Conservation (phyloP, 805 yeast species). For the Metschnikowia noctiluminum region DNA sequence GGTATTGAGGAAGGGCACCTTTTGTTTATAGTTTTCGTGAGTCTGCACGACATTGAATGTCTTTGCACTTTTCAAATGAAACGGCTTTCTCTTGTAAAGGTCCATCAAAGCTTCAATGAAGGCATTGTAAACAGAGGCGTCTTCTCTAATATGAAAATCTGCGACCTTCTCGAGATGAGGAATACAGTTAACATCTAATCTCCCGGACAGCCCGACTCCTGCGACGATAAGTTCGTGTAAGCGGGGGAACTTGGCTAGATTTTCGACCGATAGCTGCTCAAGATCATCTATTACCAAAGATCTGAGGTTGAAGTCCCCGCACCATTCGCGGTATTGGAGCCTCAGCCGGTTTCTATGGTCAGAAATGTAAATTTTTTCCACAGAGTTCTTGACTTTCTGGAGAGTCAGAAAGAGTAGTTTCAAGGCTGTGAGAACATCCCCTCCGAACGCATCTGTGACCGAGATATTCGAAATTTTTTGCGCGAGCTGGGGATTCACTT, state of each 20-base stretch:
- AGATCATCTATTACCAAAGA: constrained; percentile 22
- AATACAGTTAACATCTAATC: constrained; percentile 1
- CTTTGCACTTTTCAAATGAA: constrained; percentile 13
- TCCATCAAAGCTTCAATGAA: constrained; percentile 6
- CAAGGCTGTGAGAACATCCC: constrained; percentile 1
- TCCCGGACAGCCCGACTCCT: not conserved
- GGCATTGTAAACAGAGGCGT: constrained; percentile 3
- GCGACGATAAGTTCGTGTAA: constrained; percentile 14
- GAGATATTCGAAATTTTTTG: constrained; percentile 5
- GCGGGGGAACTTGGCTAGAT: not conserved
- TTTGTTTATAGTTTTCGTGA: constrained; percentile 10
- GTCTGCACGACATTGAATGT: constrained; percentile 27
- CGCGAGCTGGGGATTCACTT: constrained; percentile 31
- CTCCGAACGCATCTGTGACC: constrained; percentile 3
- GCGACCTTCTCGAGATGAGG: constrained; percentile 7
- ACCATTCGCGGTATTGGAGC: constrained; percentile 10
- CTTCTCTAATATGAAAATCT: constrained; percentile 10
- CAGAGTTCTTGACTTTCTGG: constrained; percentile 4
- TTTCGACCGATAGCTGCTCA: constrained; percentile 5
- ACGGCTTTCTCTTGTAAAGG: constrained; percentile 11
- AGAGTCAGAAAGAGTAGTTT: constrained; percentile 4
- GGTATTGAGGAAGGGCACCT: constrained; percentile 21
- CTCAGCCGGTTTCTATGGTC: constrained; percentile 7
- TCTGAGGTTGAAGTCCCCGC: constrained; percentile 13
- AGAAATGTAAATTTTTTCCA: constrained; percentile 21